phyloP scores from a whole-genome alignment of 306 rosid genomes.

The Dalbergia cochinchinensis region DNA sequence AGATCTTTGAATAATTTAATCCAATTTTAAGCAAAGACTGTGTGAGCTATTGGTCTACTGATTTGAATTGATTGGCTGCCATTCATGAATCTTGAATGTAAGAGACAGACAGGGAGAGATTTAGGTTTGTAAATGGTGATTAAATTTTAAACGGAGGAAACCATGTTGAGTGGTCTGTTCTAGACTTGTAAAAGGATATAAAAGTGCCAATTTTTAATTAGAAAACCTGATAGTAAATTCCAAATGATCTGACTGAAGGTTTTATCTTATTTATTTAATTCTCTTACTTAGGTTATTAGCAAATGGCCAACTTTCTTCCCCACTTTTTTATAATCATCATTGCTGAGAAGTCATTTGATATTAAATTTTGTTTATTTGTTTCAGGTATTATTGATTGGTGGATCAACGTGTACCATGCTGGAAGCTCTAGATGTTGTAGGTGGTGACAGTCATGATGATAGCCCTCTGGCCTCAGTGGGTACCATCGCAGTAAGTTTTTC shows the following conservation, averaged over 20 bases:
- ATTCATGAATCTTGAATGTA: slow-evolving; percentile 16
- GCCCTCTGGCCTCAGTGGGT: slow-evolving; percentile 63
- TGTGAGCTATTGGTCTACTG: slow-evolving; percentile 14
- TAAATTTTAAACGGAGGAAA: slow-evolving; percentile 23
- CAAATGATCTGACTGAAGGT: slow-evolving; percentile 1
- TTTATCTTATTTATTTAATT: not conserved
- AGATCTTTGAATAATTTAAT: slow-evolving; percentile 11
- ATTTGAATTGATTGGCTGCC: slow-evolving; percentile 22
- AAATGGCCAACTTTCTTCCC: not conserved
- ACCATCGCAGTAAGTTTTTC: slow-evolving; percentile 63
- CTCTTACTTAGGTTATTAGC: not conserved
- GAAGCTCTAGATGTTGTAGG: slow-evolving; percentile 95
- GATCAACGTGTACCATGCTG: slow-evolving; percentile 97
- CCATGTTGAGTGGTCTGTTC: not conserved
- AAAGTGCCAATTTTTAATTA: not conserved
- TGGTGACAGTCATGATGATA: slow-evolving; percentile 72
- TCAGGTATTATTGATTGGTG: slow-evolving; percentile 96
- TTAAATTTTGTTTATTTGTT: slow-evolving; percentile 41
- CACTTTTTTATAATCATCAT: not conserved
- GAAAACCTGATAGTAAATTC: not conserved
- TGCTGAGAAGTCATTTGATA: slow-evolving; percentile 15
- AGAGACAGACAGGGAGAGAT: not conserved
- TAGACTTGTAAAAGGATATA: not conserved
- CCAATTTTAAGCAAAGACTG: slow-evolving; percentile 38
- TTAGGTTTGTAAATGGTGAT: slow-evolving; percentile 12